A percentile compares a stretch with the other conserved stretches of the same genome.
phyloP scores from a whole-genome alignment of 139 green algal genomes.

The Spirogloea muscicola region DNA sequence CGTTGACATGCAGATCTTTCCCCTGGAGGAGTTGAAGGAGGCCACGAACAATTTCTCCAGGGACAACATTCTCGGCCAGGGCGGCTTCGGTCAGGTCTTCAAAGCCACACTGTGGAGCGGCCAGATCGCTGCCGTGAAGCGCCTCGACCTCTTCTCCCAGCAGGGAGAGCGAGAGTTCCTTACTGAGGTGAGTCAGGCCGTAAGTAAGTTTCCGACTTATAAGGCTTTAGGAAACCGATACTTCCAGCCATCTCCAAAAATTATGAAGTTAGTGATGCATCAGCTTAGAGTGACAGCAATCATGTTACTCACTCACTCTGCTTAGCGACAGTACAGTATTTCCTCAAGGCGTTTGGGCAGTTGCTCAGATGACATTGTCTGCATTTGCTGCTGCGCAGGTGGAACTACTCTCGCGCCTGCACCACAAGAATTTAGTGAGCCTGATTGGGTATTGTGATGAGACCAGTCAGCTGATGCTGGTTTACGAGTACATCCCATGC shows the following conservation, averaged over 20 bases:
- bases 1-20: neutral
- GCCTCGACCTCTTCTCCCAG: slow-evolving; percentile 12
- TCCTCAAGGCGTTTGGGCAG: no score
- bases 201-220: no score
- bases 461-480: slow-evolving; percentile 20
- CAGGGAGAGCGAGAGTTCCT: slow-evolving; percentile 36
- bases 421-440: slow-evolving; percentile 24
- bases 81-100: slow-evolving; percentile 1
- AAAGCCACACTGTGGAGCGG: slow-evolving; percentile 11
- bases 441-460: slow-evolving; percentile 28
- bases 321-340: no score
- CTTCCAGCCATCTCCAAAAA: no score
- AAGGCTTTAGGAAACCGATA: no score
- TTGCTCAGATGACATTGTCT: no score
- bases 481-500: slow-evolving; percentile 27
- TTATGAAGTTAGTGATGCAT: no score
- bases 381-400: no score
- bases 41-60: slow-evolving; percentile 12
- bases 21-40: neutral
- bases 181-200: slow-evolving; percentile 9
- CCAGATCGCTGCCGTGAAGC: slow-evolving; percentile 22
- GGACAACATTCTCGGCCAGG: slow-evolving; percentile 3
- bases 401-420: slow-evolving; percentile 28
- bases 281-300: no score
- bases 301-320: no score